phyloP scores from a whole-genome alignment of 345 rosid genomes.

The Noccaea caerulescens region DNA sequence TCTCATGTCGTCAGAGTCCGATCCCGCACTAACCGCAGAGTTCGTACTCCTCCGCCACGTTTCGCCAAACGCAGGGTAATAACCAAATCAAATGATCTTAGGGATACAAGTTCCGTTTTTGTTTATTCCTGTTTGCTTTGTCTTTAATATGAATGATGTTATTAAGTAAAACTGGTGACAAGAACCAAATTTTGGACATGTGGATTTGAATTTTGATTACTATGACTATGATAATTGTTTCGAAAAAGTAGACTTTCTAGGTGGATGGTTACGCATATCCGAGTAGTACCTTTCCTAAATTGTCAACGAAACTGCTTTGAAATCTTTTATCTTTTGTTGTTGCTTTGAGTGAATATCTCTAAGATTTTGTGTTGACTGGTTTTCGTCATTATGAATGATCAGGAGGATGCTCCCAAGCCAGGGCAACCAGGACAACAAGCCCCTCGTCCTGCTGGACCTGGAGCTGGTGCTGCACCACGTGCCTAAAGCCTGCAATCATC shows the following conservation, averaged over 20 bases:
- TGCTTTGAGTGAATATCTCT: not conserved
- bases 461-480: conserved; percentile 38
- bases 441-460: conserved; percentile 42
- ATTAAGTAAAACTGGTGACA: too few species aligned
- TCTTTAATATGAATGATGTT: too few species aligned
- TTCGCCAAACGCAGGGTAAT: conserved; percentile 77
- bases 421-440: conserved; percentile 47
- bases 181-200: not conserved
- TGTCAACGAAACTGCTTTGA: not conserved
- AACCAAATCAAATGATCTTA: too few species aligned
- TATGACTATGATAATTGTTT: not conserved
- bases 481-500: conserved; percentile 8
- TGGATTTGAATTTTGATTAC: not conserved
- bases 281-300: not conserved
- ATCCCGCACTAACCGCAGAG: conserved; percentile 79
- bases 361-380: conserved; percentile 1
- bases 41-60: conserved; percentile 89
- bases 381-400: not conserved
- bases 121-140: not conserved
- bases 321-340: not conserved
- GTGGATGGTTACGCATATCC: not conserved
- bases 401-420: conserved; percentile 47
- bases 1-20: conserved; percentile 97
- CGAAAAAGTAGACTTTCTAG: not conserved
- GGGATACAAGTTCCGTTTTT: not conserved